Conservation (phyloP, 2,329 filamentous ascomycete species). For the Botrytis fabae region DNA sequence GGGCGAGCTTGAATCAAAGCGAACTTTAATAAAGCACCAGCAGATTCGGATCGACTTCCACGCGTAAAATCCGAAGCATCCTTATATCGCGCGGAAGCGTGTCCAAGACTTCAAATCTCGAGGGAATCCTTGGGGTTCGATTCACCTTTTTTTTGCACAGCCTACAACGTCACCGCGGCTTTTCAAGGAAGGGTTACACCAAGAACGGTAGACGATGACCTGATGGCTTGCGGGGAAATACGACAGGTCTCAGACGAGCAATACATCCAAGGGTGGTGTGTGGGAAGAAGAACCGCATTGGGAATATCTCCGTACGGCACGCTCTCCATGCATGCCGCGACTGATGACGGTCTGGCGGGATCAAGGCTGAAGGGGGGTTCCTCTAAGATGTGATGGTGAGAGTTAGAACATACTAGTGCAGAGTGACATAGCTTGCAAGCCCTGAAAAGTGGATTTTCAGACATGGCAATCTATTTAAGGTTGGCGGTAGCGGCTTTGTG, state of each 20-base stretch:
- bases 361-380: neutral
- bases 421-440: neutral
- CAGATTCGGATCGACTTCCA: neutral
- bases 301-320: neutral
- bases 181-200: neutral
- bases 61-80: neutral
- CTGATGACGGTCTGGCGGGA: neutral
- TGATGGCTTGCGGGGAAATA: neutral
- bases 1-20: neutral
- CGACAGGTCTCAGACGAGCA: neutral
- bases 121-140: neutral
- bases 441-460: slow-evolving; percentile 5
- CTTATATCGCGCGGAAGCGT: neutral
- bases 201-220: neutral
- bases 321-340: neutral
- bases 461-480: slow-evolving; percentile 5
- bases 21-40: slow-evolving; percentile 6
- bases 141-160: neutral
- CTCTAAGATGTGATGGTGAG: neutral
- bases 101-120: neutral
- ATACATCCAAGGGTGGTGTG: neutral
- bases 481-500: slow-evolving; percentile 4
- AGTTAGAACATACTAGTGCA: neutral
- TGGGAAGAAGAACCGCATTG: neutral
- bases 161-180: neutral